Evolutionary conservation across 2,329 filamentous ascomycete species (phyloP).

Genomic region (Dactylellina sp.): DNA sequence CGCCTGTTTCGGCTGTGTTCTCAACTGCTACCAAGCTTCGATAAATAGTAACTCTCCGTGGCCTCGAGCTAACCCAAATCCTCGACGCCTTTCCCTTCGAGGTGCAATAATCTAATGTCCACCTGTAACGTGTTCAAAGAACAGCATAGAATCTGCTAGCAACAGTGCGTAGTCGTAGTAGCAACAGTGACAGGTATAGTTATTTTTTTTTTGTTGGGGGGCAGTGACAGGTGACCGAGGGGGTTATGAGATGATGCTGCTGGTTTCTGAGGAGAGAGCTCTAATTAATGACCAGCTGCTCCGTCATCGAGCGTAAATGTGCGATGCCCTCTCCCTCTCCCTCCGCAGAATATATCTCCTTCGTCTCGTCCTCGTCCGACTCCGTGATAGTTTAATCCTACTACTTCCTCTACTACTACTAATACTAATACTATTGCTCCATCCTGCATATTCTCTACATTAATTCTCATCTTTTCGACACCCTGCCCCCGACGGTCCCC

Average conservation of each 20-base stretch:
- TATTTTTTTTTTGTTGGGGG: conserved; percentile 21
- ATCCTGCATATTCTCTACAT: background rate
- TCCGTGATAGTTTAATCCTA: too few species aligned
- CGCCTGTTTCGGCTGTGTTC: conserved; percentile 16
- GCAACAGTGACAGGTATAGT: too few species aligned
- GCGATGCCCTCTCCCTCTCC: conserved; percentile 7
- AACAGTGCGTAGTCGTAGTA: background rate
- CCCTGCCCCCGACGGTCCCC: too few species aligned
- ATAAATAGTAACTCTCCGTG: conserved; percentile 54
- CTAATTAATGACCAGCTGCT: conserved; percentile 2
- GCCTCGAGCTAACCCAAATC: conserved; percentile 3
- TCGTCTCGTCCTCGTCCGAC: background rate
- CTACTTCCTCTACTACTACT: too few species aligned
- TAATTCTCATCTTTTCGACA: background rate
- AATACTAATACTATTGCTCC: background rate
- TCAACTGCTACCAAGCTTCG: conserved; percentile 20
- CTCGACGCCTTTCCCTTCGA: conserved; percentile 17
- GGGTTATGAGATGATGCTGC: background rate
- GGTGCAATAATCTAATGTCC: background rate
- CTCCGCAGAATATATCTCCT: conserved; percentile 5
- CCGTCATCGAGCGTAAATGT: conserved; percentile 3
- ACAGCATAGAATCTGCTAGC: conserved; percentile 25
- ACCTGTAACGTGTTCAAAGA: conserved; percentile 34
- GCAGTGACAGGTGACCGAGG: conserved; percentile 13
- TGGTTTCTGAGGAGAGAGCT: background rate